These are phyloP conservation scores for Wickerhamomyces sydowiorum DNA, from an alignment of 805 yeast genomes.

Conservation along the genomic window DNA sequence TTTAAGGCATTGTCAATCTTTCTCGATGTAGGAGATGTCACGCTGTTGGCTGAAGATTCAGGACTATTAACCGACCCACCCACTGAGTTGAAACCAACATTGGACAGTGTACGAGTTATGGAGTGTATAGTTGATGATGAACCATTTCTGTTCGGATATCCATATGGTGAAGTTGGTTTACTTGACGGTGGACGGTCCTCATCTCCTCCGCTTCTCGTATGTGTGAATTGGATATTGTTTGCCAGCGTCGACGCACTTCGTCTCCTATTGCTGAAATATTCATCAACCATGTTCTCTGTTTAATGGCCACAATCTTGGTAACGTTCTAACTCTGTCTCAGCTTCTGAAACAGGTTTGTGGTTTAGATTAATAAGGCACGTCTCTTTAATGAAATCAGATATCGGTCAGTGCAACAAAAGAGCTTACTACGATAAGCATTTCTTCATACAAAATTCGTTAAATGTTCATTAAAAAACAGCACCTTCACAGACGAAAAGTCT, in stretches of 20 bases:
- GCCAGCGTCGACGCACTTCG: constrained; percentile 22
- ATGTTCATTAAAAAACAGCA: constrained; percentile 41
- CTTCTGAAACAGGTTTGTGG: no score
- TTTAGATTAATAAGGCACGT: neutral
- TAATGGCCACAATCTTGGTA: neutral
- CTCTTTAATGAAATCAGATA: neutral
- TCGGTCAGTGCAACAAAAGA: no score
- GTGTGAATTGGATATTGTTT: constrained; percentile 22
- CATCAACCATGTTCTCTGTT: neutral
- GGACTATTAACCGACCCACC: neutral
- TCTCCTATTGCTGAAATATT: constrained; percentile 7
- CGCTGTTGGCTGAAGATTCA: neutral
- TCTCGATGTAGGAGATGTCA: constrained; percentile 11
- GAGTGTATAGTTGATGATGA: constrained; percentile 22
- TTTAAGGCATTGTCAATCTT: constrained; percentile 17
- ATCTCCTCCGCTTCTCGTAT: constrained; percentile 8
- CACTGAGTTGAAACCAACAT: constrained; percentile 17
- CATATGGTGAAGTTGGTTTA: constrained; percentile 4
- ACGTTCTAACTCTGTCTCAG: neutral
- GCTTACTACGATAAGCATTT: no score
- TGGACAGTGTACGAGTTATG: constrained; percentile 18
- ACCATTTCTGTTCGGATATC: constrained; percentile 11
- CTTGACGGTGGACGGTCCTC: constrained; percentile 1
- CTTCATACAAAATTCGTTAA: no score
- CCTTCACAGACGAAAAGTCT: constrained; percentile 74